A percentile compares a stretch with the other conserved stretches of the same genome.
phyloP scores from a whole-genome alignment of 2,329 filamentous ascomycete genomes.

The Meredithiella fracta region DNA sequence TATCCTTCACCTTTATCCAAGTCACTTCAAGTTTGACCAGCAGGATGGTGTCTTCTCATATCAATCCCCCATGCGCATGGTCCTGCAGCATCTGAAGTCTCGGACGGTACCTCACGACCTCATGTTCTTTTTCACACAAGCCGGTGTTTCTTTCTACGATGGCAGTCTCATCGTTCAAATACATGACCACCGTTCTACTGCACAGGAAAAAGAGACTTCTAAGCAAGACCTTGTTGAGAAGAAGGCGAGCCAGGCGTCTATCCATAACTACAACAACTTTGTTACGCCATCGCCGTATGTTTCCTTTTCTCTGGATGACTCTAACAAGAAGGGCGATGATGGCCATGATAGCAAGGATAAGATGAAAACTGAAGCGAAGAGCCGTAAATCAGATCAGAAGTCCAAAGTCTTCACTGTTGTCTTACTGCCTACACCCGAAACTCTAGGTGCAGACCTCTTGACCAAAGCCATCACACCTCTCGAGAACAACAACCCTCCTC shows the following conservation, averaged over 20 bases:
- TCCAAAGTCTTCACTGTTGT: conserved; percentile 59
- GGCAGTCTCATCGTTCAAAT: conserved; percentile 88
- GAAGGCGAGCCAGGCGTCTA: conserved; percentile 56
- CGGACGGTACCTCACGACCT: conserved; percentile 82
- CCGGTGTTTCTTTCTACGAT: conserved; percentile 73
- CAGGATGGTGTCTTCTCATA: conserved; percentile 88
- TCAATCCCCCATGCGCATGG: conserved; percentile 73
- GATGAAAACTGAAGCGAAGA: conserved; percentile 29
- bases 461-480: conserved; percentile 59
- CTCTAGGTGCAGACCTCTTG: conserved; percentile 56
- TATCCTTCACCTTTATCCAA: conserved; percentile 68
- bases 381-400: conserved; percentile 36
- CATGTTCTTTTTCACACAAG: conserved; percentile 56
- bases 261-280: conserved; percentile 84
- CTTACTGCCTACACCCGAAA: conserved; percentile 66
- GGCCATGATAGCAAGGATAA: conserved; percentile 23
- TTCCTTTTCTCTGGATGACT: conserved; percentile 48
- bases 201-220: conserved; percentile 43
- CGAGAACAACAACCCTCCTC: conserved; percentile 18
- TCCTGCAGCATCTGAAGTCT: conserved; percentile 58
- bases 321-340: conserved; percentile 18
- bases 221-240: conserved; percentile 35
- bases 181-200: conserved; percentile 64
- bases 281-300: conserved; percentile 78
- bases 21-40: conserved; percentile 80